Percentiles rank a stretch among this genome's conserved stretches.
phyloP scores from a whole-genome alignment of 345 rosid species.

The Abelmoschus esculentus region DNA sequence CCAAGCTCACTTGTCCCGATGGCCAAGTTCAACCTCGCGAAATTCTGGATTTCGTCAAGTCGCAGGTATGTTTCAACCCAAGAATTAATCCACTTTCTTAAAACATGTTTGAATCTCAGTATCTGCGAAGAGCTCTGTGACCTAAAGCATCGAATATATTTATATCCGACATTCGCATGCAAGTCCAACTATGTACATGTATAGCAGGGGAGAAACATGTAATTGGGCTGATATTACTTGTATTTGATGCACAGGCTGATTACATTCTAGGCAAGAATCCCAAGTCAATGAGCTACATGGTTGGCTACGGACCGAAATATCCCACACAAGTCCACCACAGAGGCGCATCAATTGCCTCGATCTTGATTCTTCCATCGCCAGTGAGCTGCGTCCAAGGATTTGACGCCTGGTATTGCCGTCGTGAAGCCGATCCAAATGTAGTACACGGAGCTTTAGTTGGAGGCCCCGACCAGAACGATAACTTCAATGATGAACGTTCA shows the following conservation, averaged over 20 bases:
- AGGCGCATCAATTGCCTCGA: slow-evolving; percentile 57
- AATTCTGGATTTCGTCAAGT: slow-evolving; percentile 56
- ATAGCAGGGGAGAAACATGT: too few relatives aligned
- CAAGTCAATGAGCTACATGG: slow-evolving; percentile 59
- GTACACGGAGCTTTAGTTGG: slow-evolving; percentile 50
- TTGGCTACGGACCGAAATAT: slow-evolving; percentile 53
- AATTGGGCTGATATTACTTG: not conserved
- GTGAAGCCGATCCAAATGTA: slow-evolving; percentile 46
- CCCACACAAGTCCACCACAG: slow-evolving; percentile 62
- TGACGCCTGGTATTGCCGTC: slow-evolving; percentile 48
- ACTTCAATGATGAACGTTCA: slow-evolving; percentile 42
- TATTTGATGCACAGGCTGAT: slow-evolving; percentile 34
- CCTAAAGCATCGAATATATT: too few relatives aligned
- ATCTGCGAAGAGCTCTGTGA: too few relatives aligned
- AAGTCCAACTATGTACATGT: too few relatives aligned
- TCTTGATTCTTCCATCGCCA: slow-evolving; percentile 21
- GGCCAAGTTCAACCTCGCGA: slow-evolving; percentile 46
- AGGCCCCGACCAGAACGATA: slow-evolving; percentile 53
- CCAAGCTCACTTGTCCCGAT: slow-evolving; percentile 58
- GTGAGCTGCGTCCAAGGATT: slow-evolving; percentile 53
- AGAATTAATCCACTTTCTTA: not conserved
- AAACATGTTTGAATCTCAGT: not conserved
- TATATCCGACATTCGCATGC: too few relatives aligned
- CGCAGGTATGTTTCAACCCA: slow-evolving; percentile 36
- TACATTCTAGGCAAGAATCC: slow-evolving; percentile 73